Evolutionary conservation across 179 eudicot species (phyloP), one percentile per base, ranked within the genome.

Genomic region (Silene noctiflora): DNA sequence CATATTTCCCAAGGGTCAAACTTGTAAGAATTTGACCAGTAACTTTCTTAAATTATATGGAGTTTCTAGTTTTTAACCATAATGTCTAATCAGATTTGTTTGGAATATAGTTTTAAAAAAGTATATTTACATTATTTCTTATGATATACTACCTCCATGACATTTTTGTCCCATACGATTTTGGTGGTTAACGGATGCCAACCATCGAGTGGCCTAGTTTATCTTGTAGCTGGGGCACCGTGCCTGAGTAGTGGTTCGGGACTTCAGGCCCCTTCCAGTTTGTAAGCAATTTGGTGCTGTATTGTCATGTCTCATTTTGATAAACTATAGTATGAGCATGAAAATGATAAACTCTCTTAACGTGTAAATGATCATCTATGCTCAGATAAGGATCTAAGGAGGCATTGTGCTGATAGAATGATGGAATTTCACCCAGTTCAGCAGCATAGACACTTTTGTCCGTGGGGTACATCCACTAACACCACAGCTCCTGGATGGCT

Each of bases 401-500:
- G 81, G 69, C 70, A 64, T 60, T 77, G 76, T 21, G 46, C 35
- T 11, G 76, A 72, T 68, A 82, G 86, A 69, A 76, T 62, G 63
- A 84, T 83, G 88, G 92, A 85, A 73, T 95, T 95, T 82, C 90
- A 95, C 81, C 95, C 95, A 75, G 83, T 94, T 74, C 83, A 81
- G 79, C 98, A 89, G 84, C 98, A 94, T 78, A 85, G 97, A 66
- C 87, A 86, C 79, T 94, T 94, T 85, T 95, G 99, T 78, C 96
- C 99, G 62, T 95, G 97, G 99, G 87, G 88, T 74, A 73, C 85
- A 56, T 87, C 95, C 5, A 74, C 78, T n/a, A 86, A 78, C 42
- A 77, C 85, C 64, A 74, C 85, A 33, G 62, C 74, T 66, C 90
- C 97, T 74, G 99, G 99, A 81, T 95, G 99, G 99, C 81, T 86